Evolutionary conservation across 2,329 filamentous ascomycete species (phyloP).

Genomic region (Pleoardoris graminearum): DNA sequence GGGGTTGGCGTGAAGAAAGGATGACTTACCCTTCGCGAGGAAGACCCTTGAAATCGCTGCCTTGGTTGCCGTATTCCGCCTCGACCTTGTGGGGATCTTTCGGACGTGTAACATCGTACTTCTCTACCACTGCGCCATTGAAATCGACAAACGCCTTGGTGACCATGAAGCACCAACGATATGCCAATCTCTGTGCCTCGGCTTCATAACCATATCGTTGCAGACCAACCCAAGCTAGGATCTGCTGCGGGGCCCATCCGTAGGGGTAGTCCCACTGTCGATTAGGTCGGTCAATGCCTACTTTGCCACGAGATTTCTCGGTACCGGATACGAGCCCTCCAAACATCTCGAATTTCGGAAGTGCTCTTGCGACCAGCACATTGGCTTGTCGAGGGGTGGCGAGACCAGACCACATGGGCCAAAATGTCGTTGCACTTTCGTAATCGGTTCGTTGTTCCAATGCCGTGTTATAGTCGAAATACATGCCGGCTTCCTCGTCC

Average conservation of each 20-base stretch:
- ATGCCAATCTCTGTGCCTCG: conserved; percentile 85
- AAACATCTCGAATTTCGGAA: conserved; percentile 85
- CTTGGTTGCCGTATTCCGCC: conserved; percentile 97
- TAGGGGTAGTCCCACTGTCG: conserved; percentile 98
- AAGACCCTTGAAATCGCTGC: conserved; percentile 91
- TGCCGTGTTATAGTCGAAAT: conserved; percentile 93
- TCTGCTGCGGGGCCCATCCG: conserved; percentile 98
- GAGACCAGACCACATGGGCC: conserved; percentile 95
- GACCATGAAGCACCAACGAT: conserved; percentile 98
- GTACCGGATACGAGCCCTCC: conserved; percentile 90
- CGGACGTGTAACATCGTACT: conserved; percentile 92
- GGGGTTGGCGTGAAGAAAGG: too few species aligned
- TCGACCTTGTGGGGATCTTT: conserved; percentile 92
- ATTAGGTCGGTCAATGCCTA: conserved; percentile 83
- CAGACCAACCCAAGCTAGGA: conserved; percentile 93
- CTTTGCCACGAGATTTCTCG: conserved; percentile 78
- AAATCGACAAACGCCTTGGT: conserved; percentile 98
- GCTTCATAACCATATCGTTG: conserved; percentile 89
- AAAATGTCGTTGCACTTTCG: conserved; percentile 92
- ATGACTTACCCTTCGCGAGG: conserved; percentile 86
- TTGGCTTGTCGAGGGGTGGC: conserved; percentile 85
- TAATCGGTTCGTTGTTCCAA: conserved; percentile 80
- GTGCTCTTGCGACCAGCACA: conserved; percentile 74
- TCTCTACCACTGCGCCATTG: conserved; percentile 97
- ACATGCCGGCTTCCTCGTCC: conserved; percentile 92